Conservation (phyloP, 75 land plant species). For the Ceratopteris richardii region DNA sequence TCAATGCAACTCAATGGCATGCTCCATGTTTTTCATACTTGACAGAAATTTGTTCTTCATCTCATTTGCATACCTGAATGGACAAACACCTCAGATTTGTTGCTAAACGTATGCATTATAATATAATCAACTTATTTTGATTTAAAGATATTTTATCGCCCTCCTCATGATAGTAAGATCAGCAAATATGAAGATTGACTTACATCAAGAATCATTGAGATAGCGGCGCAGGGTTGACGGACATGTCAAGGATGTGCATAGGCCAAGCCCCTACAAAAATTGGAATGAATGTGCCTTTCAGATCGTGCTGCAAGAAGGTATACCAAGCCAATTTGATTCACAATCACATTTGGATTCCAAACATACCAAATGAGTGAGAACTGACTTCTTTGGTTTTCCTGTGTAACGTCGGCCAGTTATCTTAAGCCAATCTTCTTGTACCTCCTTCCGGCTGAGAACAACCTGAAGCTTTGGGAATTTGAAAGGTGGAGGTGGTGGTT, state of each 20-base stretch:
- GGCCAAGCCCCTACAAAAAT: conserved; percentile 40
- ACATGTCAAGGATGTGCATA: conserved; percentile 46
- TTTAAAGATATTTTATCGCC: too few species aligned
- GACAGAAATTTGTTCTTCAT: too few species aligned
- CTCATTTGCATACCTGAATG: too few species aligned
- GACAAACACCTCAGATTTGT: too few species aligned
- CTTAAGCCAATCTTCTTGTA: conserved; percentile 47
- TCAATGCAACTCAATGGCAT: too few species aligned
- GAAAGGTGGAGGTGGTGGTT: conserved; percentile 46
- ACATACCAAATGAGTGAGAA: conserved; percentile 31
- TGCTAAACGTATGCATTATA: too few species aligned
- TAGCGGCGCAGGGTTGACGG: conserved; percentile 39
- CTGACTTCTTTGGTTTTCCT: conserved; percentile 45
- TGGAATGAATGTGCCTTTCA: neutral
- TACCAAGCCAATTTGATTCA: too few species aligned
- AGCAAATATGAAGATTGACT: too few species aligned
- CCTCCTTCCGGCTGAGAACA: conserved; percentile 42
- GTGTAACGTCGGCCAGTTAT: conserved; percentile 43
- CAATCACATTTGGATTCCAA: neutral
- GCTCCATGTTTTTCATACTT: too few species aligned
- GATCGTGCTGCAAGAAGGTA: neutral
- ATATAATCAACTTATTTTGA: too few species aligned
- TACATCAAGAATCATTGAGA: conserved; percentile 48
- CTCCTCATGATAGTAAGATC: too few species aligned
- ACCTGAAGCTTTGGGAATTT: conserved; percentile 44